Percentiles rank a stretch among this genome's conserved stretches.
Evolutionary conservation across 2,329 filamentous ascomycete genomes (phyloP).

Genomic region (Neobulgaria alba): DNA sequence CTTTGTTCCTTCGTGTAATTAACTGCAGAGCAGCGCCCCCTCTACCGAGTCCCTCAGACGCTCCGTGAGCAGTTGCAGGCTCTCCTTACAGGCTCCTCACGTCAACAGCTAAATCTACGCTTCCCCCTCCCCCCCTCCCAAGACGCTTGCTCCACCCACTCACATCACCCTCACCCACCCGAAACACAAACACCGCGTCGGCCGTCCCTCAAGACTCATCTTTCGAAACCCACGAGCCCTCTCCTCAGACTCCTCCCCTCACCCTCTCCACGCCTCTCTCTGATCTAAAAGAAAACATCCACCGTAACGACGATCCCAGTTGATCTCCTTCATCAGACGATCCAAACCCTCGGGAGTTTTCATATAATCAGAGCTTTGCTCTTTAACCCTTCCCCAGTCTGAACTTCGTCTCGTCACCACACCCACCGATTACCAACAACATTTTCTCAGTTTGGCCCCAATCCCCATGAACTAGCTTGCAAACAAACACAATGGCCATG

Average conservation of each 20-base stretch:
- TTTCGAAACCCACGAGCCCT: background rate
- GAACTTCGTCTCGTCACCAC: background rate
- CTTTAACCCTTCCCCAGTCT: background rate
- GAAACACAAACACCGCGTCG: background rate
- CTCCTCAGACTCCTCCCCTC: background rate
- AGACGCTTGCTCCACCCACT: background rate
- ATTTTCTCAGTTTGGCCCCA: too few species aligned
- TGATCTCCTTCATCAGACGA: conserved; percentile 1
- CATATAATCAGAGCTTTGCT: background rate
- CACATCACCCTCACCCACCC: background rate
- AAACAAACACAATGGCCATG: conserved; percentile 55
- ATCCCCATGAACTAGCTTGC: conserved; percentile 21
- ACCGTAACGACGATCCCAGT: conserved; percentile 4
- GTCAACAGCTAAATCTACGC: background rate
- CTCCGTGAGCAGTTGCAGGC: background rate
- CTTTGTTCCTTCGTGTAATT: background rate
- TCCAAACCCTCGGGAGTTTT: background rate
- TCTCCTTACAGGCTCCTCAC: background rate
- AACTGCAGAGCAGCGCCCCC: too few species aligned
- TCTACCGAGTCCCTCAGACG: too few species aligned
- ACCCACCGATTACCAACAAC: background rate
- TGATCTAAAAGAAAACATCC: conserved; percentile 7
- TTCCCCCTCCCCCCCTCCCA: background rate
- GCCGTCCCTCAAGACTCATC: background rate
- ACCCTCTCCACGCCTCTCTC: conserved; percentile 6